phyloP scores from a whole-genome alignment of 129 eudicot species.

The Arctium minus region DNA sequence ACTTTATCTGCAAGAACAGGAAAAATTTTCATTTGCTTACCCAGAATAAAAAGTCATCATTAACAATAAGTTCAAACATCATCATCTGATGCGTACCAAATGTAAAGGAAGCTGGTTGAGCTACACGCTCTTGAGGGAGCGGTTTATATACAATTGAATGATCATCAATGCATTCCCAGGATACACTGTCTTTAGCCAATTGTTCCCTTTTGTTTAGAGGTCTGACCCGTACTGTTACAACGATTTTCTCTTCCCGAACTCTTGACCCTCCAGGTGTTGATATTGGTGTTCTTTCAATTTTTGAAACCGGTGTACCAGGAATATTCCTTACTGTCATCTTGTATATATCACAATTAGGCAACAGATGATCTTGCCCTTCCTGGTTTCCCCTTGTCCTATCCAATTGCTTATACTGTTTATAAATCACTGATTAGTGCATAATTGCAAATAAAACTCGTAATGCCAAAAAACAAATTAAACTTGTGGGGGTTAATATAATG shows the following conservation, averaged over 20 bases:
- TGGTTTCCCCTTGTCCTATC: conserved; percentile 9
- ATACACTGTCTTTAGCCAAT: conserved; percentile 60
- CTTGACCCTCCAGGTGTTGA: conserved; percentile 80
- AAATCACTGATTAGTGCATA: not conserved
- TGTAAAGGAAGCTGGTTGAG: conserved; percentile 63
- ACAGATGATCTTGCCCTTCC: not conserved
- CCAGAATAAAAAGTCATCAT: not conserved
- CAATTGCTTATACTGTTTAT: conserved; percentile 4
- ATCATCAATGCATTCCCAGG: conserved; percentile 92
- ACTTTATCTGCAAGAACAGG: conserved; percentile 64
- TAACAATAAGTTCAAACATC: not conserved
- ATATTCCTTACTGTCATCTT: conserved; percentile 54
- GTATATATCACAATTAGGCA: not conserved
- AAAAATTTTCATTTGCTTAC: not conserved
- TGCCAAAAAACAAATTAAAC: not conserved
- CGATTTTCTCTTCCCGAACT: conserved; percentile 83
- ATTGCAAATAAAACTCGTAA: not conserved
- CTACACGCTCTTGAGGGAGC: conserved; percentile 51
- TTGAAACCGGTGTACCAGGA: conserved; percentile 77
- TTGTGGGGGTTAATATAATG: not conserved
- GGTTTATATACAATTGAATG: conserved; percentile 70
- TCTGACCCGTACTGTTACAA: conserved; percentile 85
- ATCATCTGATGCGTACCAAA: conserved; percentile 53
- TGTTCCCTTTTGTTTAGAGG: conserved; percentile 87
- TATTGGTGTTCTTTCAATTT: conserved; percentile 66